phyloP scores from a whole-genome alignment of 345 rosid species.

The Melaleuca quinquenervia region DNA sequence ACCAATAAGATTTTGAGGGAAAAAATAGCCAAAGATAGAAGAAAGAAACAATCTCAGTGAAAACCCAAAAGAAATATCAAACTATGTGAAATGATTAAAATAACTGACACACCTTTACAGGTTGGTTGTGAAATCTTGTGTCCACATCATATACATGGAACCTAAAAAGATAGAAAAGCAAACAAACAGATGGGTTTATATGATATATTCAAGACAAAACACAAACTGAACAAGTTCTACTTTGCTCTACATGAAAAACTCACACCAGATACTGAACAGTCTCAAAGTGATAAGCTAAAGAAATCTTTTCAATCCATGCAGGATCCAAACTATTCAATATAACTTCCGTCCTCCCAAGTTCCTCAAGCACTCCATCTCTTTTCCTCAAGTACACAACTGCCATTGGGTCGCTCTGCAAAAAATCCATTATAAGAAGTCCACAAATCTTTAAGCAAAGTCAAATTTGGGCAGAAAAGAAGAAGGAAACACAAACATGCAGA shows the following conservation, averaged over 20 bases:
- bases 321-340: constrained; percentile 61
- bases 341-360: constrained; percentile 88
- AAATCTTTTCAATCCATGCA: constrained; percentile 62
- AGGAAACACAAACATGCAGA: not conserved
- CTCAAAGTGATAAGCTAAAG: constrained; percentile 71
- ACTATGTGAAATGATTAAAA: not conserved
- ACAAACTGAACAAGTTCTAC: not conserved
- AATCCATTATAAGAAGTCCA: not conserved
- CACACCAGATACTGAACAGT: constrained; percentile 65
- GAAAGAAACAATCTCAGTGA: not conserved
- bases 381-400: constrained; percentile 48
- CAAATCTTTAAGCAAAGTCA: not conserved
- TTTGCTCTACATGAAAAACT: constrained; percentile 2
- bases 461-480: not conserved
- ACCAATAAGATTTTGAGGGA: not conserved
- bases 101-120: constrained; percentile 46
- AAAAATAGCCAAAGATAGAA: constrained; percentile 7
- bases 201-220: not conserved
- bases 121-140: constrained; percentile 50
- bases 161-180: constrained; percentile 19
- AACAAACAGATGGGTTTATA: not conserved
- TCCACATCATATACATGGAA: constrained; percentile 70
- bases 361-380: constrained; percentile 54
- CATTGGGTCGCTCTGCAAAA: constrained; percentile 80
- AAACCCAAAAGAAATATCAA: not conserved